Base-by-base conservation (phyloP, 768 basidiomycete genomes). In the Mycena maculata region DNA sequence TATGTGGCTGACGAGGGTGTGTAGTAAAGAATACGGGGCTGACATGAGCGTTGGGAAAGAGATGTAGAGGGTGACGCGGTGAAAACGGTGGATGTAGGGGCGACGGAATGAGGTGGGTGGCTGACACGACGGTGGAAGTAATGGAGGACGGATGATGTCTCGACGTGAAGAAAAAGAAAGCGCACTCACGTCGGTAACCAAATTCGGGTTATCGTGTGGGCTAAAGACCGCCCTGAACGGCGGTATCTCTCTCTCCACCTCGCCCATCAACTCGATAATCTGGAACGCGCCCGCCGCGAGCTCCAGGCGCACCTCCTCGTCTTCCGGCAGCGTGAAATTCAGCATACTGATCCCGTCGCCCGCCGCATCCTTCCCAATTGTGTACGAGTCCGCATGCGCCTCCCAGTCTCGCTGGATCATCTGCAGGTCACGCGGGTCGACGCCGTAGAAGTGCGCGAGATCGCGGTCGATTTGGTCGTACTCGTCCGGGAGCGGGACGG, bases 401-500 rank as follows among this genome's bases (percentile, higher is more conserved):
- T 83, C 83, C 78, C 80, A 79, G 0, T 79, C 80, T 13, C 68
- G 56, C 64, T 81, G 77, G 8, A 82, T 76, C 16, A 61, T 65
- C 41, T 76, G 80, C 31, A 85, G 68, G 38, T 82, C 82, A 8
- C 52, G 59, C 9, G 84, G 83, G 31, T 78, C 71, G 68, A 96
- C 81, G 2, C 86, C 82, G 89, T 91, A 95, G 77, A 92, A 97
- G 0, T 93, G 94, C 53, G 87, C 88, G 22, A 98, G 80, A 76
- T 97, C 95, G 52, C 84, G 79, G 57, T 85, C 74, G 30, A 96
- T 87, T 49, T 84, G 83, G 72, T 92, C 92, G 74, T 94, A 96
- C 73, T 96, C 95, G 77, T 97, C 95, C 20, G 92, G 85, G 45
- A 96, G 87, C 71, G 87, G 86, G 31, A 94, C 88, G 10, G 86